phyloP scores from a whole-genome alignment of 2,329 filamentous ascomycete genomes.

The Boeremia exigua region DNA sequence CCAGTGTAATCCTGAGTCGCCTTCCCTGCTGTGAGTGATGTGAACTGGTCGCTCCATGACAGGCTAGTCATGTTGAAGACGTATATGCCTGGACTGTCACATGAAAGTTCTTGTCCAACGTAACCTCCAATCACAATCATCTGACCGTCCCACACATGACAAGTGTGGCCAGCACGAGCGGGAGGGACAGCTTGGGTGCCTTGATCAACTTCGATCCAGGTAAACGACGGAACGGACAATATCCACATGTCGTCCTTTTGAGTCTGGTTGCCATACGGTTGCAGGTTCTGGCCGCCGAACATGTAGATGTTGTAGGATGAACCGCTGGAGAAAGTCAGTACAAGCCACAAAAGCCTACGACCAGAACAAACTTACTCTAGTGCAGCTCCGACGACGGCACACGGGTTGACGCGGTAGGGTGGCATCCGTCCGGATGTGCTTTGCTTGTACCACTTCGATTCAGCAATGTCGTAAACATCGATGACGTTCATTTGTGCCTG shows the following conservation, averaged over 20 bases:
- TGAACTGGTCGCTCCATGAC: conserved; percentile 73
- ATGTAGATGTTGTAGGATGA: conserved; percentile 80
- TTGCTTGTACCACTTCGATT: conserved; percentile 75
- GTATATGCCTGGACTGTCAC: conserved; percentile 73
- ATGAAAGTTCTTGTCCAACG: conserved; percentile 64
- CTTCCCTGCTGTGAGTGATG: conserved; percentile 65
- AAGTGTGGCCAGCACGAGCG: conserved; percentile 75
- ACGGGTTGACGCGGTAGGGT: conserved; percentile 67
- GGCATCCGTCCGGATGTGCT: conserved; percentile 66
- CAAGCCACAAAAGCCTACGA: neutral
- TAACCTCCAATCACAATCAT: conserved; percentile 81
- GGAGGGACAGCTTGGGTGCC: conserved; percentile 55
- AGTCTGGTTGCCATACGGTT: conserved; percentile 63
- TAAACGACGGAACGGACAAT: conserved; percentile 79
- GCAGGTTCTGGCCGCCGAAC: conserved; percentile 77
- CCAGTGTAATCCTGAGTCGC: conserved; percentile 48
- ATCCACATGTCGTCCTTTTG: conserved; percentile 81
- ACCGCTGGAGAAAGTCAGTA: conserved; percentile 52
- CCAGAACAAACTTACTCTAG: conserved; percentile 57
- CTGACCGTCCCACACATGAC: conserved; percentile 79
- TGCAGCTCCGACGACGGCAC: conserved; percentile 75
- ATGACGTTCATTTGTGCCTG: conserved; percentile 72
- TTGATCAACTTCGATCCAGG: conserved; percentile 73
- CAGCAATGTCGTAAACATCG: conserved; percentile 80
- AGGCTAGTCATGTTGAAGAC: conserved; percentile 77